These are phyloP conservation scores for Tulasnella sp. DNA, from an alignment of 768 basidiomycete species.

Conservation along the genomic window DNA sequence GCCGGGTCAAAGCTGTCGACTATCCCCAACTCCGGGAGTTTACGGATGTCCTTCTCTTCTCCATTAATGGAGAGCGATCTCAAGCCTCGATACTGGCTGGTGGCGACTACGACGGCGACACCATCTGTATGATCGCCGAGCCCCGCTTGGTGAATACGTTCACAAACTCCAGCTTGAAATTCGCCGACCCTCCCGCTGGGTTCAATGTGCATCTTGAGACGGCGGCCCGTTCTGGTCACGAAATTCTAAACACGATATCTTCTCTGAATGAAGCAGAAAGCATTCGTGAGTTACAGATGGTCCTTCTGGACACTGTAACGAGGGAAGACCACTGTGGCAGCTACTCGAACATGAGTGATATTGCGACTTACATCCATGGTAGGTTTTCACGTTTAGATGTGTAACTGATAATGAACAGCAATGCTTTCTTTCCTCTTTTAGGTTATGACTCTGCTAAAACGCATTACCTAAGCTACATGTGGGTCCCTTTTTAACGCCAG, in stretches of 20 bases:
- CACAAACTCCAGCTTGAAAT: constrained; percentile 47
- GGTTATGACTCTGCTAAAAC: constrained; percentile 47
- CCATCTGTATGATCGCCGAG: constrained; percentile 50
- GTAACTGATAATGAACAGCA: neutral
- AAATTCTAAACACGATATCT: constrained; percentile 38
- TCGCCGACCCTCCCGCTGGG: constrained; percentile 47
- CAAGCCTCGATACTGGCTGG: constrained; percentile 53
- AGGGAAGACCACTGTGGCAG: constrained; percentile 48
- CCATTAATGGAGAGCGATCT: constrained; percentile 41
- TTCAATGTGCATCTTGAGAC: constrained; percentile 44
- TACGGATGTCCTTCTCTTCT: constrained; percentile 33
- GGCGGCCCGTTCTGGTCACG: constrained; percentile 44
- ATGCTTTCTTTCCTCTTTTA: neutral
- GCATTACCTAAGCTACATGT: constrained; percentile 54
- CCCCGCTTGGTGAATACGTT: constrained; percentile 53
- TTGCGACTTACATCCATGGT: constrained; percentile 50
- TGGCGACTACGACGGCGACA: constrained; percentile 68
- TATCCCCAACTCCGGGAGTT: neutral
- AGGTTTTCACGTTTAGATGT: neutral
- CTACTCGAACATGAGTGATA: constrained; percentile 53
- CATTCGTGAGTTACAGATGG: constrained; percentile 44
- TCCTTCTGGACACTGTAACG: constrained; percentile 49
- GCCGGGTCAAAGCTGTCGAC: constrained; percentile 21
- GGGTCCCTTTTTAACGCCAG: constrained; percentile 22
- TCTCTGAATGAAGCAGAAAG: constrained; percentile 33